A percentile compares a stretch with the other conserved stretches of the same genome.
These are phyloP conservation scores for Cladobotryum mycophilum DNA, from an alignment of 2,329 filamentous ascomycete genomes.

Conservation along the genomic window DNA sequence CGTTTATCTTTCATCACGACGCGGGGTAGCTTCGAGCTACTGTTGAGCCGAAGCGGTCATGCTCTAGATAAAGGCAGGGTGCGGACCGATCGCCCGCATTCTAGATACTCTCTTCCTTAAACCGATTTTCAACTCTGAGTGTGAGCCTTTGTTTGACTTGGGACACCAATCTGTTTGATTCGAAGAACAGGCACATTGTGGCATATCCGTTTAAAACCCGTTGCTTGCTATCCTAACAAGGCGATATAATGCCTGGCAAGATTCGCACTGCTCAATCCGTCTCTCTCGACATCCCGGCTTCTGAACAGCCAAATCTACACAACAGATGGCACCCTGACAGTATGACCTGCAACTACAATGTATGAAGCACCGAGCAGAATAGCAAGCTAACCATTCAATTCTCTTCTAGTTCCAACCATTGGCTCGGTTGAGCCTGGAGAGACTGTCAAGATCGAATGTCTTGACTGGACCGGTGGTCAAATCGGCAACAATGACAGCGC, in stretches of 20 bases:
- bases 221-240: no score
- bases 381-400: neutral
- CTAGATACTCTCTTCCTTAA: no score
- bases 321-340: constrained; percentile 93
- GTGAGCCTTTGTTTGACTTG: no score
- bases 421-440: constrained; percentile 74
- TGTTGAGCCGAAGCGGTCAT: no score
- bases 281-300: constrained; percentile 59
- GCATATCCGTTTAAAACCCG: no score
- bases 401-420: constrained; percentile 59
- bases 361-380: neutral
- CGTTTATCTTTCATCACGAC: no score
- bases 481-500: constrained; percentile 85
- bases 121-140: no score
- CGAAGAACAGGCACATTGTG: no score
- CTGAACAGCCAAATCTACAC: constrained; percentile 63
- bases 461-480: constrained; percentile 80
- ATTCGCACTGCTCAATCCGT: constrained; percentile 55
- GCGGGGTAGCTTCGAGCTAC: no score
- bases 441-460: constrained; percentile 87
- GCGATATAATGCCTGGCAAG: constrained; percentile 26
- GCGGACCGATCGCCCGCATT: no score
- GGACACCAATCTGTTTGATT: no score
- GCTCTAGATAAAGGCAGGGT: no score
- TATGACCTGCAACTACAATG: constrained; percentile 31